phyloP scores from a whole-genome alignment of 2,329 filamentous ascomycete genomes.

The Diatrype stigma region DNA sequence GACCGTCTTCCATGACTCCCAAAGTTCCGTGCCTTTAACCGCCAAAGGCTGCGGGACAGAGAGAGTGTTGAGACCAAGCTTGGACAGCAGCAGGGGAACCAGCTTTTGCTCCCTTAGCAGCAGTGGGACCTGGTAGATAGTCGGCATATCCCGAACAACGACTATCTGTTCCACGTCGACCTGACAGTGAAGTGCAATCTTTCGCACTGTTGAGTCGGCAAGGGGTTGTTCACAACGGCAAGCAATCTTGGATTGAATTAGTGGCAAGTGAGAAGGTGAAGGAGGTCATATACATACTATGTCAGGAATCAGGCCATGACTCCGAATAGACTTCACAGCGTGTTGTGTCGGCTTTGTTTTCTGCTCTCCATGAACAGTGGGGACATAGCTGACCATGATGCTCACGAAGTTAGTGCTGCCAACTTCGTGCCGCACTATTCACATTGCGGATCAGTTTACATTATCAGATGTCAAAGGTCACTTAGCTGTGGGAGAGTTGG shows the following conservation, averaged over 20 bases:
- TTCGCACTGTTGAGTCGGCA: slow-evolving; percentile 69
- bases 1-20: slow-evolving; percentile 75
- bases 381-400: slow-evolving; percentile 86
- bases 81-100: slow-evolving; percentile 59
- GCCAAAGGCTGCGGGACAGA: slow-evolving; percentile 49
- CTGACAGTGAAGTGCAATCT: slow-evolving; percentile 87
- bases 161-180: slow-evolving; percentile 82
- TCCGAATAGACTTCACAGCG: slow-evolving; percentile 79
- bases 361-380: slow-evolving; percentile 65
- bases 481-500: background rate
- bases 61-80: slow-evolving; percentile 61
- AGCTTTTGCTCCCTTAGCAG: slow-evolving; percentile 81
- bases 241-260: slow-evolving; percentile 60
- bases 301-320: slow-evolving; percentile 69
- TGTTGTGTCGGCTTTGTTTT: slow-evolving; percentile 98
- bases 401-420: slow-evolving; percentile 79
- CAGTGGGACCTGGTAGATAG: slow-evolving; percentile 93
- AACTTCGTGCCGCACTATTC: slow-evolving; percentile 56
- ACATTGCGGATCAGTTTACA: background rate
- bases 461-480: background rate
- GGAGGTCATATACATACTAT: slow-evolving; percentile 43
- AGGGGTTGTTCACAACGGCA: slow-evolving; percentile 83
- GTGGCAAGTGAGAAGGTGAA: slow-evolving; percentile 6
- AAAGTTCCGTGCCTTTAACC: slow-evolving; percentile 63
- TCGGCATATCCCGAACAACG: slow-evolving; percentile 82